phyloP scores from a whole-genome alignment of 352 stramenopile genomes.

The Pythium dissimile region DNA sequence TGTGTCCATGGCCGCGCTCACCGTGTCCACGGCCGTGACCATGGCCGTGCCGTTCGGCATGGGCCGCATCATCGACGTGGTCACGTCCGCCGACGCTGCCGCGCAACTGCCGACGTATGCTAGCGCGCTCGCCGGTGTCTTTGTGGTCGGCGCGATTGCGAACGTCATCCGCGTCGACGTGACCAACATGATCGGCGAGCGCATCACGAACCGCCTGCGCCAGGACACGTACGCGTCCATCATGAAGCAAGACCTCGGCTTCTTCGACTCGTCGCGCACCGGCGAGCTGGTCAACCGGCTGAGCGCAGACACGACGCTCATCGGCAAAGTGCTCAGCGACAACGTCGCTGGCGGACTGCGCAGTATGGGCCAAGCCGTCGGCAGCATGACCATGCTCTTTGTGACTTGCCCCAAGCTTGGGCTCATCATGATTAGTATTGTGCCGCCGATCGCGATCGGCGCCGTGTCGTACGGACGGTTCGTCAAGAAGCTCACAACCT shows the following conservation, averaged over 20 bases:
- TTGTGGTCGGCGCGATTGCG: constrained; percentile 61
- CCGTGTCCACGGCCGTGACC: constrained; percentile 65
- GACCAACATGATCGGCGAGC: constrained; percentile 85
- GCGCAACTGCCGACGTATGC: constrained; percentile 47
- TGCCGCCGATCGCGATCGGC: constrained; percentile 90
- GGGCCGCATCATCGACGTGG: constrained; percentile 76
- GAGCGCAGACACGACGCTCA: constrained; percentile 87
- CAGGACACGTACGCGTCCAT: constrained; percentile 81
- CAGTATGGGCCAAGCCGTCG: constrained; percentile 75
- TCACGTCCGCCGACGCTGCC: constrained; percentile 39
- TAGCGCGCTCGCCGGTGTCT: constrained; percentile 59
- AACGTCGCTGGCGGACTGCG: constrained; percentile 79
- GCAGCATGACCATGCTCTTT: constrained; percentile 89
- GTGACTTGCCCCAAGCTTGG: constrained; percentile 89
- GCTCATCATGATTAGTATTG: constrained; percentile 86
- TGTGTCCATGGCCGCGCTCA: constrained; percentile 60
- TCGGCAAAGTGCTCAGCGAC: constrained; percentile 92
- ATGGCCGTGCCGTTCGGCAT: constrained; percentile 82
- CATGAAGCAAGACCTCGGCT: constrained; percentile 84
- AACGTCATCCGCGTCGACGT: constrained; percentile 74
- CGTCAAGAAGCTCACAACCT: constrained; percentile 81
- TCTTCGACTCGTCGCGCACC: constrained; percentile 89
- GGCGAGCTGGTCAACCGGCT: constrained; percentile 91
- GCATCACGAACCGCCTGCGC: constrained; percentile 74
- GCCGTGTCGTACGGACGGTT: constrained; percentile 85